Conservation (phyloP, 1,284 basidiomycete species). For the Marasmius oreades region DNA sequence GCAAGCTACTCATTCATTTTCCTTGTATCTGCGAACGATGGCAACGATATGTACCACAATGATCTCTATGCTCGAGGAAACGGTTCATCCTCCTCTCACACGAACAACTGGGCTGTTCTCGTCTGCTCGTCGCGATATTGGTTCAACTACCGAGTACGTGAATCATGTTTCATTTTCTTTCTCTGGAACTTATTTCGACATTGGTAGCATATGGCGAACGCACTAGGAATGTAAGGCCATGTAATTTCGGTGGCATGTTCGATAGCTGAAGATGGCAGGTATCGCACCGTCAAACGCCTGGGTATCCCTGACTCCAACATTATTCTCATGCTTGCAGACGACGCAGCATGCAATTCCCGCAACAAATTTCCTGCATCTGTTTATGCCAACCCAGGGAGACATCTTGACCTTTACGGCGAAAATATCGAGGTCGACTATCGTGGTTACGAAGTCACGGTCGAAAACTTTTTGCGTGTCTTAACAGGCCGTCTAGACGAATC, state of each 20-base stretch:
- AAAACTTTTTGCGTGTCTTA: slow-evolving; percentile 79
- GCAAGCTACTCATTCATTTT: not conserved
- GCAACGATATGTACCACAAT: not conserved
- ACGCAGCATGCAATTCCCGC: slow-evolving; percentile 90
- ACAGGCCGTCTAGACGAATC: slow-evolving; percentile 70
- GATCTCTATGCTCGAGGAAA: not conserved
- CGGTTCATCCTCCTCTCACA: slow-evolving; percentile 42
- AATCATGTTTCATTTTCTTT: not conserved
- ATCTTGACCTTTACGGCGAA: slow-evolving; percentile 91
- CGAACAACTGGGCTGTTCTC: slow-evolving; percentile 98
- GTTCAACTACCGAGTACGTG: slow-evolving; percentile 95
- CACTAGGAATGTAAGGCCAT: slow-evolving; percentile 81
- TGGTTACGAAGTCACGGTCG: slow-evolving; percentile 96
- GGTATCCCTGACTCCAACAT: slow-evolving; percentile 98
- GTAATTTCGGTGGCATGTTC: not conserved
- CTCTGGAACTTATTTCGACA: slow-evolving; percentile 7
- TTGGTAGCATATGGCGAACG: slow-evolving; percentile 99
- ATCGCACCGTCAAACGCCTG: slow-evolving; percentile 95
- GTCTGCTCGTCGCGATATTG: slow-evolving; percentile 94
- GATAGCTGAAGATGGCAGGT: slow-evolving; percentile 50
- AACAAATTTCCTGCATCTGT: slow-evolving; percentile 93
- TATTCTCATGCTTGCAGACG: slow-evolving; percentile 98
- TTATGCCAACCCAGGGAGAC: slow-evolving; percentile 76
- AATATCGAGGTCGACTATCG: slow-evolving; percentile 98
- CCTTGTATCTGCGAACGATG: not conserved